Evolutionary conservation across 495 filamentous ascomycete genomes (phyloP), one percentile per base, ranked within the genome.

Genomic region (Melanomma pulvis-pyrius): DNA sequence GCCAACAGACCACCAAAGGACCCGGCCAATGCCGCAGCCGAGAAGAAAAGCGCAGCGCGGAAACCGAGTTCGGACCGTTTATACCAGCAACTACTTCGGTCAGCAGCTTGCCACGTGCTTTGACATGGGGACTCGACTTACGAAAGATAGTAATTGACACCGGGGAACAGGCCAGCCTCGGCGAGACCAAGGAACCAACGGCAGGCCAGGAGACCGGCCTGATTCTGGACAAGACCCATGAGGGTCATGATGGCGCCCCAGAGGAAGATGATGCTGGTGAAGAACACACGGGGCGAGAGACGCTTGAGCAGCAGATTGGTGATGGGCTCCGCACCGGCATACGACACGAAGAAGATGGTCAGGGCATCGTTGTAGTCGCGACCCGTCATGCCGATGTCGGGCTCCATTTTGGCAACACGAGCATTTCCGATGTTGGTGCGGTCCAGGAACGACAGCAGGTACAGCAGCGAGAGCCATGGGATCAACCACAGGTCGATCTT

Each of bases 331-430:
- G 92, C 90, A 44, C 92, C 78, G 30, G 91, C 83, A 76, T 98
- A 98, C 24, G 91, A 94, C 30, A 96, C 84, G 81, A 97, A 98
- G 79, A 96, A 97, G 72, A 96, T 90, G 44, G 88, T 88, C 2
- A 97, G 82, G 7, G 87, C 80, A 15, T 82, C 80, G 74, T 93
- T 96, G 78, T 92, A 97, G 70, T 93, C 85, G 25, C 80, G 76
- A 36, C 82, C 77, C 1, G 79, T 83, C 80, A 96, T 86, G 36
- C 79, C 51, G 1, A 96, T 81, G 61, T 87, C 82, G 6, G 78
- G 74, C 17, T 83, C 65, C 3, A 97, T 79, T 15, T 89, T 86
- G 49, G 86, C 89, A 53, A 96, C 84, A 68, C 90, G 91, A 8
- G 93, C 92, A 79, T 97, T 96, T 61, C 92, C 92, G 29, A 72